These are phyloP conservation scores for Physcomitrellopsis africana DNA, from an alignment of 225 moss, liverwort and hornwort species.

Conservation along the genomic window DNA sequence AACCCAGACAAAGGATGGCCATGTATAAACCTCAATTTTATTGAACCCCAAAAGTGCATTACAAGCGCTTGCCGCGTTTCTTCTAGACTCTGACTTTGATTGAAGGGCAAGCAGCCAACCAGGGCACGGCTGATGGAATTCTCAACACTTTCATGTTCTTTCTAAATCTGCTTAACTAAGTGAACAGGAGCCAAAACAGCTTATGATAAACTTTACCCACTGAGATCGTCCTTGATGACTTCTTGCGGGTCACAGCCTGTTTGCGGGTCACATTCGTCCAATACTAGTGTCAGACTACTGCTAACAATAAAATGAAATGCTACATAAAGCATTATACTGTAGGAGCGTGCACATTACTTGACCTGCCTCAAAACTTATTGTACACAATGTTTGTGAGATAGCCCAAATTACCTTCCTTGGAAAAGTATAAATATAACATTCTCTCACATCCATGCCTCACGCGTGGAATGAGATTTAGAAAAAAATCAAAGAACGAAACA, in stretches of 20 bases:
- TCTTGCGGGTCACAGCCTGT: conserved; percentile 84
- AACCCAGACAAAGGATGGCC: conserved; percentile 49
- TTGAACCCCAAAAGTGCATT: conserved; percentile 67
- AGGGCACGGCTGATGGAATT: conserved; percentile 96
- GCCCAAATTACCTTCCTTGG: neutral
- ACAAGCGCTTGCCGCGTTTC: conserved; percentile 54
- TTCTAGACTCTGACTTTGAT: conserved; percentile 61
- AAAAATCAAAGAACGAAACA: neutral
- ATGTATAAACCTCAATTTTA: conserved; percentile 64
- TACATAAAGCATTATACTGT: neutral
- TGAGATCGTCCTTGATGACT: conserved; percentile 93
- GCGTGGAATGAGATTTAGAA: conserved; percentile 1
- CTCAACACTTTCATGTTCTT: conserved; percentile 98
- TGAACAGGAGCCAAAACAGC: conserved; percentile 92
- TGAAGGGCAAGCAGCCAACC: conserved; percentile 82
- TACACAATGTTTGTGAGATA: conserved; percentile 21
- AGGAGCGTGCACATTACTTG: neutral
- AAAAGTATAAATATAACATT: conserved; percentile 4
- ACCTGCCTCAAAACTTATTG: neutral
- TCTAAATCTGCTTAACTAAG: conserved; percentile 90
- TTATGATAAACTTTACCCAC: conserved; percentile 97
- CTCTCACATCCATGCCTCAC: conserved; percentile 15
- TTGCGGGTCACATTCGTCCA: conserved; percentile 46
- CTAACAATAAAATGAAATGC: conserved; percentile 21
- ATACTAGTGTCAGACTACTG: conserved; percentile 29